These are phyloP conservation scores for Quercus glauca DNA, from an alignment of 306 rosid species.

Conservation along the genomic window DNA sequence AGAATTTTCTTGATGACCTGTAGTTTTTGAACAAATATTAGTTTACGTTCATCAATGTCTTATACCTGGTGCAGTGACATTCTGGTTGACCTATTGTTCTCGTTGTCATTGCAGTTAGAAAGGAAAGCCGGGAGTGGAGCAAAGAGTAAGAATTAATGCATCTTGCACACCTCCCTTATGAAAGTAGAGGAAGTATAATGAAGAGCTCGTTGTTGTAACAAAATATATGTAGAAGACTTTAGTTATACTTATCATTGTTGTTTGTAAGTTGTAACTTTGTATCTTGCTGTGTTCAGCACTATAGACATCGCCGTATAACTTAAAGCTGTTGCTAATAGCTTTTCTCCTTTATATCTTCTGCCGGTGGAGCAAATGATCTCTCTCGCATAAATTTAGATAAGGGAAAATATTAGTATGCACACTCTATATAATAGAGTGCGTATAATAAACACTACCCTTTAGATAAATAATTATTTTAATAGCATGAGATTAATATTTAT, in stretches of 20 bases:
- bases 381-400: too few species aligned
- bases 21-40: not conserved
- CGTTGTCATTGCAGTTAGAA: not conserved
- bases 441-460: too few species aligned
- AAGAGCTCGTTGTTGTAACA: not conserved
- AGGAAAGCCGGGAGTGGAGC: not conserved
- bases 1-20: not conserved
- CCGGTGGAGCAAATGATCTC: not conserved
- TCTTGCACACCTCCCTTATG: not conserved
- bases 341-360: not conserved
- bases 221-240: not conserved
- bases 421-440: too few species aligned
- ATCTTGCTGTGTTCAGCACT: not conserved
- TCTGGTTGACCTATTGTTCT: not conserved
- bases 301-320: not conserved
- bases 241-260: not conserved
- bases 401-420: too few species aligned
- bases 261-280: not conserved
- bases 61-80: not conserved
- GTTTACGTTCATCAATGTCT: not conserved
- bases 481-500: too few species aligned
- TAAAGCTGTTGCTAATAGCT: not conserved
- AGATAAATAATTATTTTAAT: too few species aligned
- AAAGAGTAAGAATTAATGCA: too few species aligned
- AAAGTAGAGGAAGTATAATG: not conserved